A percentile compares a stretch with the other conserved stretches of the same genome.
phyloP scores from a whole-genome alignment of 148 eudicot genomes.

The Fagopyrum esculentum region DNA sequence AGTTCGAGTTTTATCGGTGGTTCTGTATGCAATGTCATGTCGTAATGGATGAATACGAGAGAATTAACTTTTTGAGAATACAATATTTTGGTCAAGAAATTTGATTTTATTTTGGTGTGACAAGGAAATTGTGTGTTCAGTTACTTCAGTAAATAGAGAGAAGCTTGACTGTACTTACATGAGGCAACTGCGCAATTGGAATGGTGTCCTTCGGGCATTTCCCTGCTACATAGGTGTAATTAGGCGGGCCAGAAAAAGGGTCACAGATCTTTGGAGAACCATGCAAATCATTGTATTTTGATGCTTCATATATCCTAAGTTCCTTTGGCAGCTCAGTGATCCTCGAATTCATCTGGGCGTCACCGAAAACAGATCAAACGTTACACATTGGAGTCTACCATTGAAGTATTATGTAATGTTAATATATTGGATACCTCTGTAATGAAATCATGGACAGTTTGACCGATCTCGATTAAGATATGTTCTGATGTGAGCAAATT shows the following conservation, averaged over 20 bases:
- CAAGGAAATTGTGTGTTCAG: too few species aligned
- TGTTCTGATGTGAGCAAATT: slow-evolving; percentile 18
- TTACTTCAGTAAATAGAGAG: neutral
- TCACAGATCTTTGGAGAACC: slow-evolving; percentile 39
- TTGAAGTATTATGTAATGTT: neutral
- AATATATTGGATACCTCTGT: slow-evolving; percentile 19
- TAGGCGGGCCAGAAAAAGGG: slow-evolving; percentile 54
- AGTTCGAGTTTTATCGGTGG: too few species aligned
- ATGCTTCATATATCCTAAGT: slow-evolving; percentile 2
- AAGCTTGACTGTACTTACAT: slow-evolving; percentile 31
- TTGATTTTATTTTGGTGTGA: slow-evolving; percentile 25
- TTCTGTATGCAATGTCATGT: too few species aligned
- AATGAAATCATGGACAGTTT: slow-evolving; percentile 31
- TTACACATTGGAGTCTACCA: neutral
- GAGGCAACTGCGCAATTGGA: slow-evolving; percentile 47
- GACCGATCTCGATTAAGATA: slow-evolving; percentile 25
- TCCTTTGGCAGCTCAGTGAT: slow-evolving; percentile 16
- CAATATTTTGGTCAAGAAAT: neutral
- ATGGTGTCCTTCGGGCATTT: slow-evolving; percentile 45
- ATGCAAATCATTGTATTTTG: slow-evolving; percentile 20
- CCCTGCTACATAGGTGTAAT: slow-evolving; percentile 29
- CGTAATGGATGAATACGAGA: neutral
- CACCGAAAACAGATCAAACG: neutral
- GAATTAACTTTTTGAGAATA: neutral
- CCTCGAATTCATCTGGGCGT: slow-evolving; percentile 32